A percentile compares a stretch with the other conserved stretches of the same genome.
These are phyloP conservation scores for Geotrichum reessii DNA, from an alignment of 1,139 yeast species.

Conservation along the genomic window DNA sequence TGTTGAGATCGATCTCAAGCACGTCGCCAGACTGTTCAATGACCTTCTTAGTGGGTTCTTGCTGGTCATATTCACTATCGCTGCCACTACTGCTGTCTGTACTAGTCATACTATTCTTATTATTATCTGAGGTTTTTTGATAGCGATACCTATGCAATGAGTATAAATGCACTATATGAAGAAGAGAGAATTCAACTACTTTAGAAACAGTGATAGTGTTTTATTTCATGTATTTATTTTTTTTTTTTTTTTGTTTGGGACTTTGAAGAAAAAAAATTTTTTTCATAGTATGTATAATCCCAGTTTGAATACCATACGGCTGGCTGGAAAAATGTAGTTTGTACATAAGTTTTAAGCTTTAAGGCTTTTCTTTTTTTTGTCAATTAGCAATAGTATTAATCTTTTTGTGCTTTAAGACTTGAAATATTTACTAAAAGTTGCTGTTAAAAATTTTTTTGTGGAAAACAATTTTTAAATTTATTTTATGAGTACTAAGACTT, in stretches of 20 bases:
- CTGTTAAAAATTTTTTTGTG: too few relatives aligned
- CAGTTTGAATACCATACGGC: not conserved
- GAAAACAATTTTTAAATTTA: too few relatives aligned
- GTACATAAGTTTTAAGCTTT: not conserved
- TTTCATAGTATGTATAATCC: too few relatives aligned
- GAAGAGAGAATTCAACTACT: not conserved
- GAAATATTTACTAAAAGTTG: too few relatives aligned
- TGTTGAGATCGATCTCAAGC: slow-evolving; percentile 72
- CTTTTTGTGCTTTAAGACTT: too few relatives aligned
- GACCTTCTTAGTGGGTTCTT: slow-evolving; percentile 8
- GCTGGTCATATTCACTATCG: slow-evolving; percentile 5
- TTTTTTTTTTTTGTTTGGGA: not conserved
- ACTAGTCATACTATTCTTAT: slow-evolving; percentile 3
- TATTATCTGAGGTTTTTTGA: not conserved
- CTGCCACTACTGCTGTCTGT: slow-evolving; percentile 11
- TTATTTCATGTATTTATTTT: too few relatives aligned
- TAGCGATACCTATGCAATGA: not conserved
- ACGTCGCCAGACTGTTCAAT: slow-evolving; percentile 37
- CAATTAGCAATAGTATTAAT: not conserved
- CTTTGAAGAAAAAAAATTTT: not conserved
- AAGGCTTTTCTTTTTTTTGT: not conserved
- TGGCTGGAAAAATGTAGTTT: too few relatives aligned
- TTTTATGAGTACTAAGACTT: not conserved
- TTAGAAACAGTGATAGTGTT: not conserved
- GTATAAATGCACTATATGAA: not conserved